Conservation (phyloP, 208 protist genomes). For the Trypanosoma brucei region DNA sequence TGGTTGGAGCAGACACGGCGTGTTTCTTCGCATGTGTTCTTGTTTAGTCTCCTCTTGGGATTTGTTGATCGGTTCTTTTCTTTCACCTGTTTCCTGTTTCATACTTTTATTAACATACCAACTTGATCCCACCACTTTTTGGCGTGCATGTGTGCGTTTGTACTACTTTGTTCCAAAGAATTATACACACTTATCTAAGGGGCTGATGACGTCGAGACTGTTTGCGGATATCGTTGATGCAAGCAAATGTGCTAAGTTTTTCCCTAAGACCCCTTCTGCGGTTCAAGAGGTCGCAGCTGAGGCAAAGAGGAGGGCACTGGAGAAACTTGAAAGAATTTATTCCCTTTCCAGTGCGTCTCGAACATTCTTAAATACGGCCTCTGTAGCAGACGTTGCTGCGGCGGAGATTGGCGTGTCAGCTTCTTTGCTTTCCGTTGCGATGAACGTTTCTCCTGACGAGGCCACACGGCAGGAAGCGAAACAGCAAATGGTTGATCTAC, state of each 20-base stretch:
- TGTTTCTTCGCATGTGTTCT: no score
- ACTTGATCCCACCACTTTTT: no score
- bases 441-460: constrained; percentile 45
- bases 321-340: constrained; percentile 46
- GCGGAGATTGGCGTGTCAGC: constrained; percentile 50
- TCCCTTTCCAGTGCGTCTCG: constrained; percentile 16
- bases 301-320: constrained; percentile 46
- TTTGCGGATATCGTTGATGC: constrained; percentile 50
- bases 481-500: constrained; percentile 54
- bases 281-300: constrained; percentile 38
- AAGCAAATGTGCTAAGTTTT: constrained; percentile 52
- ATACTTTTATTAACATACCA: no score
- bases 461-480: constrained; percentile 63
- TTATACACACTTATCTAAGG: no score
- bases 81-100: no score
- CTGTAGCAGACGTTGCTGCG: constrained; percentile 44
- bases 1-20: no score
- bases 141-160: no score
- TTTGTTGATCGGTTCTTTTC: no score
- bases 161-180: no score
- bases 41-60: no score
- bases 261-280: constrained; percentile 52
- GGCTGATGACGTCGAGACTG: constrained; percentile 29
- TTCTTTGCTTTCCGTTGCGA: constrained; percentile 61
- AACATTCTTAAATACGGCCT: constrained; percentile 60